phyloP scores from a whole-genome alignment of 1,284 basidiomycete genomes.

The Cerioporus squamosus region DNA sequence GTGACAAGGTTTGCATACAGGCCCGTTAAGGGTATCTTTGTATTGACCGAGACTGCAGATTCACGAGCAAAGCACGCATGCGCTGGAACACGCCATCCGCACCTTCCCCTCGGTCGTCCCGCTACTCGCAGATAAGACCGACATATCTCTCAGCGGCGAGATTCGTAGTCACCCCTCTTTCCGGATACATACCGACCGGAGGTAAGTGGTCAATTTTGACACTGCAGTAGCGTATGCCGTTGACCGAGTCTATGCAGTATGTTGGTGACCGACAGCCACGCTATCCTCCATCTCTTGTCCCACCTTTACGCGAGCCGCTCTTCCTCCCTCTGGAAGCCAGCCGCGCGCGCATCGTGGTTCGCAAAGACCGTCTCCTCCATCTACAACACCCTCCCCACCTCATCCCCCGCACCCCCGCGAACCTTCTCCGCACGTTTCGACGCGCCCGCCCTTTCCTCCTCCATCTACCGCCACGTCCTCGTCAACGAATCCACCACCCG shows the following conservation, averaged over 20 bases:
- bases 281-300: conserved; percentile 71
- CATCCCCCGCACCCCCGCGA: conserved; percentile 37
- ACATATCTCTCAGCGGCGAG: conserved; percentile 62
- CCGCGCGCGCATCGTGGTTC: conserved; percentile 73
- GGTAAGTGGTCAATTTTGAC: conserved; percentile 42
- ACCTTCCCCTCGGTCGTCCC: conserved; percentile 83
- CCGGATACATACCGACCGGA: conserved; percentile 68
- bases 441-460: conserved; percentile 46
- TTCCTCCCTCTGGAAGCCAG: conserved; percentile 80
- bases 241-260: conserved; percentile 2
- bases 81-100: conserved; percentile 72
- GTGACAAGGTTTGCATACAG: conserved; percentile 43
- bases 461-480: conserved; percentile 76
- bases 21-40: not conserved
- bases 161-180: conserved; percentile 68
- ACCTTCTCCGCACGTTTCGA: conserved; percentile 52
- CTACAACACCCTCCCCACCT: conserved; percentile 38
- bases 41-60: conserved; percentile 36
- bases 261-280: conserved; percentile 28
- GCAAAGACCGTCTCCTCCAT: conserved; percentile 47
- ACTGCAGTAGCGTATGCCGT: not conserved
- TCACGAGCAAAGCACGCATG: conserved; percentile 63
- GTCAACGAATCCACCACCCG: conserved; percentile 69
- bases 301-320: conserved; percentile 87
- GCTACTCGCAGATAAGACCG: conserved; percentile 83